Conservation (phyloP, 2,329 filamentous ascomycete species). For the Xylariaceae sp. region DNA sequence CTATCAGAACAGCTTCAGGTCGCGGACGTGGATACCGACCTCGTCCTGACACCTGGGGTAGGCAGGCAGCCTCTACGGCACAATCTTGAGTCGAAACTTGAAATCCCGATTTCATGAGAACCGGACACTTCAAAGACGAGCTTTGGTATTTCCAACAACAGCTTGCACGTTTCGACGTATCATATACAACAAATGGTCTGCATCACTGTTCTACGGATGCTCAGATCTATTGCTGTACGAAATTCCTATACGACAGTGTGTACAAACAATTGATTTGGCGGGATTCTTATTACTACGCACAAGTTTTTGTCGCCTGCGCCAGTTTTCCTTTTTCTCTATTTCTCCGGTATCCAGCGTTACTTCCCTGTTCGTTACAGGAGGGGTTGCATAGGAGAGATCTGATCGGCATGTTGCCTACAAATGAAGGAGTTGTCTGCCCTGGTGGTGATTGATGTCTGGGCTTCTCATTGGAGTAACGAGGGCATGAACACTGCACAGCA, state of each 20-base stretch:
- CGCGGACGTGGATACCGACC: conserved; percentile 23
- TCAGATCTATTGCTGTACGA: conserved; percentile 3
- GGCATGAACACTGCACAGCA: too few relatives aligned
- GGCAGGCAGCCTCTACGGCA: conserved; percentile 16
- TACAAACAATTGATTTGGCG: conserved; percentile 18
- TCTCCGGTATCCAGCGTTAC: conserved; percentile 3
- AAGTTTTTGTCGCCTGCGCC: conserved; percentile 4
- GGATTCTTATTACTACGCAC: conserved; percentile 12
- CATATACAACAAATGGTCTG: conserved; percentile 6
- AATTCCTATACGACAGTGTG: conserved; percentile 16
- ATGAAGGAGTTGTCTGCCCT: conserved; percentile 6
- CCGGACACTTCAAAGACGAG: neutral
- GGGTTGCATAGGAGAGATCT: conserved; percentile 9
- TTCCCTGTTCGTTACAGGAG: conserved; percentile 7
- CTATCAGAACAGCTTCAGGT: conserved; percentile 15
- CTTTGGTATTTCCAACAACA: neutral
- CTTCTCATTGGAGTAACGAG: neutral
- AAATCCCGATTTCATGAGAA: neutral
- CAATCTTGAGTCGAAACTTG: conserved; percentile 9
- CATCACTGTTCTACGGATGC: neutral
- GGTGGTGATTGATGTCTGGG: conserved; percentile 9
- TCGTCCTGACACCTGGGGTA: conserved; percentile 25
- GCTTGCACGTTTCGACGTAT: conserved; percentile 1
- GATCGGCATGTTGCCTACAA: conserved; percentile 8
- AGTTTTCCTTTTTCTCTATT: conserved; percentile 7